Base-by-base conservation (phyloP, 768 basidiomycete genomes). In the Suillus fuscotomentosus region DNA sequence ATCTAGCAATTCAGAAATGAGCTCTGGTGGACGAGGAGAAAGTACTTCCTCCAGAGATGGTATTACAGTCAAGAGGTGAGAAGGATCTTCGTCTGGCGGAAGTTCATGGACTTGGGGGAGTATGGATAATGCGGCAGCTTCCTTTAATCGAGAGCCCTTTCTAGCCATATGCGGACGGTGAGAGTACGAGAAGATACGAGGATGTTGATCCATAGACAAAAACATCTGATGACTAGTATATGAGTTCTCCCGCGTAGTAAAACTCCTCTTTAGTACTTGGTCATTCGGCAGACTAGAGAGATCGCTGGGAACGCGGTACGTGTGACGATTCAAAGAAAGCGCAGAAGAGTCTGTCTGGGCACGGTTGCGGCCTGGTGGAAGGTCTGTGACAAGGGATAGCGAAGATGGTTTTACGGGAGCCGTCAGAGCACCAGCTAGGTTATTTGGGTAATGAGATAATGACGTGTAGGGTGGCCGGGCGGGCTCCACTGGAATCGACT, bases 1-100 rank as follows among this genome's bases (percentile, higher is more conserved):
- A 63, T 85, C 78, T 20, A 88, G 81, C 67, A 95, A 77, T 65
- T 90, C 86, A 14, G 86, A 79, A 51, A 89, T 79, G 47, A 80
- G 72, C 68, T 87, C 83, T 5, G 86, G 86, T 53, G 85, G 72
- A 56, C 86, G 75, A 34, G 88, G 83, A 45, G 83, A 68, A 15
- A 89, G 71, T 6, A 80, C 73, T 68, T 84, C 78, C 63, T 86
- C 87, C 41, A 88, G 72, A 20, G 54, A 53, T 24, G 50, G 31
- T 47, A 65, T 27, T 5, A 10, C 24, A 22, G 42, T 47, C 53
- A 13, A 20, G 31, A 34, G 53, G 20, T 54, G 31, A 34, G 31
- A 54, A 34, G 53, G 5, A 20, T 34, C 53, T 17, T 50, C 31
- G 10, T 50, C 13, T 45, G 4, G 57, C 1, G 36, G 51, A 31